Evolutionary conservation across 2,329 filamentous ascomycete genomes (phyloP), one percentile per base, ranked within the genome.

Genomic region (Emericellopsis cladophorae): DNA sequence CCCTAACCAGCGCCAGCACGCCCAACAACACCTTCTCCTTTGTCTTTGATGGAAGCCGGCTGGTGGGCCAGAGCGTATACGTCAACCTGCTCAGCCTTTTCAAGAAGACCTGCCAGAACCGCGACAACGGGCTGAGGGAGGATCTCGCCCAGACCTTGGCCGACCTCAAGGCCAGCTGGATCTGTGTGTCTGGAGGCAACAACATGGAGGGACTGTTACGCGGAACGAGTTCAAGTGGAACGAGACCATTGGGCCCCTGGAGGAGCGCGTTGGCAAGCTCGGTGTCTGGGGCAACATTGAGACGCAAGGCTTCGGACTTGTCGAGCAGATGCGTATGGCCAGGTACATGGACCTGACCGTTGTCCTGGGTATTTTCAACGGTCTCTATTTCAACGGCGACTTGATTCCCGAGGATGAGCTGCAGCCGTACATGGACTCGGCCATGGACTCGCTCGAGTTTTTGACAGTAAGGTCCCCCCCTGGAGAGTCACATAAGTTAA

Each of bases 401-500:
- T 57, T 59, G 4, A 61, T 64, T 8, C 48, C 67, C 10, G 57
- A 67, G 21, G 51, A 54, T 5, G 62, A 66, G 7, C 53, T 75
- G 5, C 48, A 61, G 23, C 60, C 60, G 2, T 72, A 64, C 40
- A 55, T 74, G 11, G 53, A 72, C 10, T 63, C 67, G 43, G 67
- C 63, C 1, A 49, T 73, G 31, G 58, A 74, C 45, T 67, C 74
- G 47, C 56, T 75, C 21, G 68, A 75, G 47, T 74, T 73, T 49
- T 53, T 73, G 16, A 59, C 65, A 21, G 18, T 21, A 5, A 21
- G 18, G 5, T 21, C 18, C 18, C 4, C 18, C 18, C 18, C 18
- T 21, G 18, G 18, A 21, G 18, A 21, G 18, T 21, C 18, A 5
- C 18, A 21, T 21, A 5, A 21, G 18, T 5, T 21, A 34, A 21